Evolutionary conservation across 148 eudicot genomes (phyloP), one percentile per base, ranked within the genome.

Genomic region (Fallopia convolvulus): DNA sequence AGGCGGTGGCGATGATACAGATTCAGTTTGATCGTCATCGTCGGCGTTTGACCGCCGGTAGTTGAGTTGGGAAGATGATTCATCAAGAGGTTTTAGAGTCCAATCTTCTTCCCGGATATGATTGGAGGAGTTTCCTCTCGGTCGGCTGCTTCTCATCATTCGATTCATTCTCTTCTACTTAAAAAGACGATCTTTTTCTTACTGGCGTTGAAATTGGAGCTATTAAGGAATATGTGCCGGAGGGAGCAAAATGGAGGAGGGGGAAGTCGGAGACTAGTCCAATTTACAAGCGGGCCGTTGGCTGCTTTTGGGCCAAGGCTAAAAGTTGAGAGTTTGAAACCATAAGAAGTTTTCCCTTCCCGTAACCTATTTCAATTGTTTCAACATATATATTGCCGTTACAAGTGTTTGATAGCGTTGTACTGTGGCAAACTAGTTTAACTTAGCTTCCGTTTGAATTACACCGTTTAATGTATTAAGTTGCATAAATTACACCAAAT

Each of bases 71-170:
- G 14, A 36, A 7, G 70, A 72, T 47, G 76, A 74, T 46, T 80
- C 84, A 21, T 48, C 58, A 17, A 77, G 48, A 70, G 87, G 87
- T 39, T 76, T 80, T 8, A 80, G 47, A 1, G 53, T 81, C 83
- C 78, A 78, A 26, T 55, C 73, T 0, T 77, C 80, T 46, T 83
- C 86, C 15, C 60, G 60, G 75, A 20, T 70, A 15, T n/a, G 72
- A 77, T 66, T 77, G n/a, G 56, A 48, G 26, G n/a, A 5, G 58
- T 49, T 75, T 63, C 58, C 80, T 75, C 84, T 76, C 52, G 70
- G 74, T 26, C 80, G 46, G 47, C 55, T 80, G 56, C 78, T 84
- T 39, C 76, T 46, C 88, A 82, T 85, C 53, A 21, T n/a, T n/a
- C n/a, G n/a, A n/a, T n/a, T n/a, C n/a, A n/a, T 65, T 44, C 10